These are phyloP conservation scores for Pestalotiopsis sp. DNA, from an alignment of 2,329 filamentous ascomycete genomes.

Conservation along the genomic window DNA sequence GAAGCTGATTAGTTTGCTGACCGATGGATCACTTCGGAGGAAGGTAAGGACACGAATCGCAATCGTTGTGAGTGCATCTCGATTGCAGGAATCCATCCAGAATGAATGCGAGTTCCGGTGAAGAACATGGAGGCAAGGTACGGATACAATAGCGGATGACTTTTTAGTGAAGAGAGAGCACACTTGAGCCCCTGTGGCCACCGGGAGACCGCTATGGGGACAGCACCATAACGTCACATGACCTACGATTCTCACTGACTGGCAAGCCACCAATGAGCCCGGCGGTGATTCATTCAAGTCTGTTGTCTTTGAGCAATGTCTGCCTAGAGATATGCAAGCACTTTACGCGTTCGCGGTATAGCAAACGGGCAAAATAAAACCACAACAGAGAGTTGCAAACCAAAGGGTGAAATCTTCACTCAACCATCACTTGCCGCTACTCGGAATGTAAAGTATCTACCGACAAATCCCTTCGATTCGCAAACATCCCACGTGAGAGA, in stretches of 20 bases:
- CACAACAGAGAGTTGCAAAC: not conserved
- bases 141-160: not conserved
- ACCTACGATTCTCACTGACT: not conserved
- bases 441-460: not conserved
- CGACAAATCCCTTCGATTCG: not conserved
- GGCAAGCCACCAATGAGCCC: not conserved
- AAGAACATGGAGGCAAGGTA: not conserved
- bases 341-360: not conserved
- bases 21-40: not conserved
- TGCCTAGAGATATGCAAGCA: not conserved
- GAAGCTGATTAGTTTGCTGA: conserved; percentile 6
- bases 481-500: not conserved
- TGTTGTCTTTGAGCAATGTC: not conserved
- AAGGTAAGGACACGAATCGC: not conserved
- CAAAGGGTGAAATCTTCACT: not conserved
- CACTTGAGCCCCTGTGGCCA: not conserved
- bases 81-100: not conserved
- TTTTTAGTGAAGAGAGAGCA: too few relatives aligned
- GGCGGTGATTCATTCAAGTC: not conserved
- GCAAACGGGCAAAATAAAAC: not conserved
- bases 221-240: not conserved
- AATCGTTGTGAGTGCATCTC: not conserved
- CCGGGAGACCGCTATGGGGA: not conserved
- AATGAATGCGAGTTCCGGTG: not conserved
- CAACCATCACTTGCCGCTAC: not conserved